These are phyloP conservation scores for Neurospora discreta DNA, from an alignment of 495 filamentous ascomycete genomes.

Conservation along the genomic window DNA sequence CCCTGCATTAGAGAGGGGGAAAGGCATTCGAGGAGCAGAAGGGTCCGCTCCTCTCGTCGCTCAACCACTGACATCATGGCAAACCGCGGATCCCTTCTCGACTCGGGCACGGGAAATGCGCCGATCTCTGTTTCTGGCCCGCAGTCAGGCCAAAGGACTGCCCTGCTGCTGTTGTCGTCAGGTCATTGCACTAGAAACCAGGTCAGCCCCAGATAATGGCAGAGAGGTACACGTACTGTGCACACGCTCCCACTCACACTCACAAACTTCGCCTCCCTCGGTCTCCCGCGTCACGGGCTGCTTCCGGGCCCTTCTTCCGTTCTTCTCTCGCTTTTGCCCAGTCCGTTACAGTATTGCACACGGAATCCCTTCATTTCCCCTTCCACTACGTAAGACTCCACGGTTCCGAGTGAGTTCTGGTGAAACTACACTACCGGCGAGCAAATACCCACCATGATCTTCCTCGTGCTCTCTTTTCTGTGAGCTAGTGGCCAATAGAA, in stretches of 20 bases:
- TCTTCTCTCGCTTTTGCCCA: not conserved
- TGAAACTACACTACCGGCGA: not conserved
- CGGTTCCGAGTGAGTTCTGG: not conserved
- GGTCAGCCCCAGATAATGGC: not conserved
- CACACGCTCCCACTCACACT: not conserved
- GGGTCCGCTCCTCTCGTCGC: not conserved
- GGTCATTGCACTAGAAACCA: not conserved
- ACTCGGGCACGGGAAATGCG: slow-evolving; percentile 1
- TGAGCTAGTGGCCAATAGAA: slow-evolving; percentile 13
- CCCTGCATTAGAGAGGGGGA: not conserved
- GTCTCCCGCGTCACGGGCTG: too few relatives aligned
- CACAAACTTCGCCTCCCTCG: slow-evolving; percentile 1
- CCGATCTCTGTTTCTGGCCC: slow-evolving; percentile 1
- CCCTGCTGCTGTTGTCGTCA: not conserved
- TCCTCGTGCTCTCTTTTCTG: not conserved
- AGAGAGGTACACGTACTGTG: not conserved
- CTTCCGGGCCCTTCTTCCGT: too few relatives aligned
- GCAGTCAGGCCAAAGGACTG: not conserved
- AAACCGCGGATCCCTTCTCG: slow-evolving; percentile 2
- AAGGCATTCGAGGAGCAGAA: not conserved
- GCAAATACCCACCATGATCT: not conserved
- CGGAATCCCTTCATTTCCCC: not conserved
- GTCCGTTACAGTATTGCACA: not conserved
- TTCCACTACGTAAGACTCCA: not conserved
- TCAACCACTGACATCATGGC: slow-evolving; percentile 23